phyloP scores from a whole-genome alignment of 371 early-diverging fungal species.

The Haplosporangium sp. region DNA sequence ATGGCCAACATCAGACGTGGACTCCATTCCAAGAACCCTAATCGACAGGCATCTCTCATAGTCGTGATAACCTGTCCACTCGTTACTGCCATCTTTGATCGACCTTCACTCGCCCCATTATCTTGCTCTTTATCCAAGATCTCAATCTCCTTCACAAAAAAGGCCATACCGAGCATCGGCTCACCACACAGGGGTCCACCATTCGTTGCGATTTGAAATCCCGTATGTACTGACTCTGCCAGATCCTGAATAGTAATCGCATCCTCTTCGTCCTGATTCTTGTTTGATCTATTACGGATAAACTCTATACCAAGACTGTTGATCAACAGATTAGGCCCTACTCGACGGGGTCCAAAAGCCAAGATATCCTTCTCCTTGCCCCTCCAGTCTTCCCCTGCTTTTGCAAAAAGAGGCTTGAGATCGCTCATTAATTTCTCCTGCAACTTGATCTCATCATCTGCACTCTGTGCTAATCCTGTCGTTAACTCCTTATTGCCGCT shows the following conservation, averaged over 20 bases:
- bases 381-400: slow-evolving; percentile 59
- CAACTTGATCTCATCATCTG: slow-evolving; percentile 21
- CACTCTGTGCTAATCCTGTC: background rate
- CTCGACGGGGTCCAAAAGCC: slow-evolving; percentile 85
- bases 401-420: slow-evolving; percentile 35
- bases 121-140: slow-evolving; percentile 56
- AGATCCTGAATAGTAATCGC: slow-evolving; percentile 66
- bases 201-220: slow-evolving; percentile 94
- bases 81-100: slow-evolving; percentile 65
- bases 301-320: slow-evolving; percentile 71
- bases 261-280: slow-evolving; percentile 5
- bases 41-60: slow-evolving; percentile 84
- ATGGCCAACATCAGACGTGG: slow-evolving; percentile 94
- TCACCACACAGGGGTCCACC: slow-evolving; percentile 96
- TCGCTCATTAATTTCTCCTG: slow-evolving; percentile 32
- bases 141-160: slow-evolving; percentile 82
- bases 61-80: slow-evolving; percentile 92
- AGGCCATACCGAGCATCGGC: slow-evolving; percentile 91
- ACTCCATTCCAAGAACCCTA: slow-evolving; percentile 93
- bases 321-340: slow-evolving; percentile 93
- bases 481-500: background rate
- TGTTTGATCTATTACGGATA: slow-evolving; percentile 17
- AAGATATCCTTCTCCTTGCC: slow-evolving; percentile 64
- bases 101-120: slow-evolving; percentile 48
- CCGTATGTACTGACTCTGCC: slow-evolving; percentile 86